These are phyloP conservation scores for Cyclotella atomus DNA, from an alignment of 108 stramenopile genomes.

Conservation along the genomic window DNA sequence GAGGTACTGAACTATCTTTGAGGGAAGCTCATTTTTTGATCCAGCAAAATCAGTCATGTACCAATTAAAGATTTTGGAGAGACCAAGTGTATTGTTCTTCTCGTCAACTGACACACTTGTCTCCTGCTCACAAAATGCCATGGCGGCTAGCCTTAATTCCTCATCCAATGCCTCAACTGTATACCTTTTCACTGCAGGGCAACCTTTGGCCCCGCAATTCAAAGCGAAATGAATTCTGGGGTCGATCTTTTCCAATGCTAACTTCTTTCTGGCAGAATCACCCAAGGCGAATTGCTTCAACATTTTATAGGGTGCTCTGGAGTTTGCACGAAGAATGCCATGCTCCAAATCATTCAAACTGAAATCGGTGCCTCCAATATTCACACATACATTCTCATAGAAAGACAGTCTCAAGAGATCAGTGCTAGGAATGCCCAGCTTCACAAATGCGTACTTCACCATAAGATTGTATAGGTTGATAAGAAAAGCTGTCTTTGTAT, in stretches of 20 bases:
- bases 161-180: conserved; percentile 48
- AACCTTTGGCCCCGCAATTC: conserved; percentile 72
- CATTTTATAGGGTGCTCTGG: conserved; percentile 35
- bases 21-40: conserved; percentile 43
- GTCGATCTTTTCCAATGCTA: conserved; percentile 39
- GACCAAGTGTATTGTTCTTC: conserved; percentile 16
- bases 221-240: conserved; percentile 80
- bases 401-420: conserved; percentile 30
- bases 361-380: conserved; percentile 45
- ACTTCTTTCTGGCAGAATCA: conserved; percentile 17
- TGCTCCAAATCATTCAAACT: conserved; percentile 74
- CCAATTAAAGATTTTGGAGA: conserved; percentile 63
- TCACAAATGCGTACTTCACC: conserved; percentile 75
- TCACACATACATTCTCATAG: conserved; percentile 50
- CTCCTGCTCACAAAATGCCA: conserved; percentile 59
- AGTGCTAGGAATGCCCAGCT: conserved; percentile 54
- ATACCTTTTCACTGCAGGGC: conserved; percentile 69
- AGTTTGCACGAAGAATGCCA: conserved; percentile 70
- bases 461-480: conserved; percentile 83
- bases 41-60: conserved; percentile 55
- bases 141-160: conserved; percentile 54
- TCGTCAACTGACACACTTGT: conserved; percentile 45
- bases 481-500: conserved; percentile 48
- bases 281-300: conserved; percentile 8
- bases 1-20: conserved; percentile 28